phyloP scores from a whole-genome alignment of 2,329 filamentous ascomycete genomes.

The Dothistroma septosporum region DNA sequence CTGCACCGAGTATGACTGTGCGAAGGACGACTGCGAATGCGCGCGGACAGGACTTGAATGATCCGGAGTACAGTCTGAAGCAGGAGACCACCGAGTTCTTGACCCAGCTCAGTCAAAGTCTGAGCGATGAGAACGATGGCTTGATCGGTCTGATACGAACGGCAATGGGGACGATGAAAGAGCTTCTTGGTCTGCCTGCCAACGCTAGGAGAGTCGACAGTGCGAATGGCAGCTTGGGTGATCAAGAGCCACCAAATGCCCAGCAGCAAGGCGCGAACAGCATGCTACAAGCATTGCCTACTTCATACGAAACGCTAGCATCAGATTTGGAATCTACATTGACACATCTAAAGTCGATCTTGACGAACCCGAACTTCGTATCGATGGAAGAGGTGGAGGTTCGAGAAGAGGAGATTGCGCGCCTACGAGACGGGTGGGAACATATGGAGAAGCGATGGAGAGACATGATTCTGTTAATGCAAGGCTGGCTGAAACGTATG shows the following conservation, averaged over 20 bases:
- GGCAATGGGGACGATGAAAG: constrained; percentile 66
- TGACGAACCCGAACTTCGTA: constrained; percentile 95
- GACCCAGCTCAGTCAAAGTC: constrained; percentile 72
- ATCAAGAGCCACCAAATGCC: constrained; percentile 19
- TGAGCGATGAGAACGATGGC: constrained; percentile 89
- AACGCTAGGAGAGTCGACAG: constrained; percentile 31
- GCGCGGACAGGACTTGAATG: constrained; percentile 48
- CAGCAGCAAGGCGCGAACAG: constrained; percentile 26
- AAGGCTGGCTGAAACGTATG: constrained; percentile 85
- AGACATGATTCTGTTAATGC: constrained; percentile 85
- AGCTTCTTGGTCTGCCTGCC: constrained; percentile 54
- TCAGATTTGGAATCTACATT: constrained; percentile 71
- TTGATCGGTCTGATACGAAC: constrained; percentile 67
- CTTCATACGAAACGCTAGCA: constrained; percentile 64
- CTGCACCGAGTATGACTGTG: constrained; percentile 49
- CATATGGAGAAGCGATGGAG: constrained; percentile 90
- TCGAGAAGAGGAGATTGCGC: constrained; percentile 85
- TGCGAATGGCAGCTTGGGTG: constrained; percentile 30
- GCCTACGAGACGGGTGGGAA: constrained; percentile 80
- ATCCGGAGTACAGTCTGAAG: constrained; percentile 64
- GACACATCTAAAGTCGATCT: constrained; percentile 72
- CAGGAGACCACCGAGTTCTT: constrained; percentile 90
- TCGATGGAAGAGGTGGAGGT: constrained; percentile 89
- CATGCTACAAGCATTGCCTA: constrained; percentile 48
- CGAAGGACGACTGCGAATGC: constrained; percentile 45